Evolutionary conservation across 2,329 filamentous ascomycete species (phyloP), one percentile per base, ranked within the genome.

Genomic region (Penicillium sp.): DNA sequence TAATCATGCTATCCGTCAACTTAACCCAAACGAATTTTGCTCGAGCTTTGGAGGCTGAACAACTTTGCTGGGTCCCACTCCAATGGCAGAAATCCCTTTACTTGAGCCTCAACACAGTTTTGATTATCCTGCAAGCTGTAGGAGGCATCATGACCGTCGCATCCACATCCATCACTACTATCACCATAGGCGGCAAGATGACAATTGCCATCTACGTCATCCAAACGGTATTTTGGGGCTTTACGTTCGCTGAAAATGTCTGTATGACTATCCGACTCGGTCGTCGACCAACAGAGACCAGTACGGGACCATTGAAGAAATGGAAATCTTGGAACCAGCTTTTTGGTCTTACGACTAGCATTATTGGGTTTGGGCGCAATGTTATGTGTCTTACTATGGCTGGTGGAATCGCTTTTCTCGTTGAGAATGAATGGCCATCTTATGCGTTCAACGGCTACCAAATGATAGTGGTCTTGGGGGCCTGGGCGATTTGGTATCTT

Each of bases 391-490:
- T 61, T 33, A 61, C 56, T 2, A 55, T 59, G 53, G 39, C 29
- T 33, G 59, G 56, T 43, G 46, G 50, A n/a, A 21, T 56, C 14
- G 46, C 43, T 16, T 61, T 61, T 46, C 53, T 61, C 11, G 21
- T 50, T 4, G 50, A 53, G 1, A 56, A 51, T 44, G 59, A 61
- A 35, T 61, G 59, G 59, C 53, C 56, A 33, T 56, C 48, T 10
- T 61, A 61, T 46, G 56, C 53, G 16, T 61, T 59, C 33, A 50
- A 61, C 27, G 53, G 53, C 4, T 61, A 61, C 39, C 59, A 61
- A 49, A 55, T 58, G 53, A 39, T 47, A 1, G 33, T 61, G 1
- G 46, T 61, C 19, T 25, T 61, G 29, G 21, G 49, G 14, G 59
- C 53, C 29, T 61, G 59, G 59, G 55, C 48, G 2, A 43, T 61